Evolutionary conservation across 768 basidiomycete species (phyloP).

Genomic region (Clitopilus hobsonii): DNA sequence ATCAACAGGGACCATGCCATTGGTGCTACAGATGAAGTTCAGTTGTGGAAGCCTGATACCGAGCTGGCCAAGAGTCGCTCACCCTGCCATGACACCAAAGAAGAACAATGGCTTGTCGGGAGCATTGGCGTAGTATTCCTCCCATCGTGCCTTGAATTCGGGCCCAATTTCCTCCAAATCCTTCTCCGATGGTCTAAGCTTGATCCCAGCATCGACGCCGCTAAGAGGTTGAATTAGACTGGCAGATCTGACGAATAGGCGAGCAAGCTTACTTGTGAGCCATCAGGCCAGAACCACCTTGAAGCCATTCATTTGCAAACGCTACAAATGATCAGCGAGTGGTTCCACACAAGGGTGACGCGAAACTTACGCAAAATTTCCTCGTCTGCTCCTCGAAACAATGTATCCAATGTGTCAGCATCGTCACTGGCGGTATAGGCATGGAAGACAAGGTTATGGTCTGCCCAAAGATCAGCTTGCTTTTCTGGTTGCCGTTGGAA

Average conservation of each 20-base stretch:
- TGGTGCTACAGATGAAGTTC: slow-evolving; percentile 7
- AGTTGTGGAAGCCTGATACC: no score
- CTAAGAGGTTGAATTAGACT: slow-evolving; percentile 19
- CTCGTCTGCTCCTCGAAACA: slow-evolving; percentile 34
- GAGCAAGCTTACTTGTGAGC: slow-evolving; percentile 38
- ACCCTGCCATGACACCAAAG: slow-evolving; percentile 38
- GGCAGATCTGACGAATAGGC: not conserved
- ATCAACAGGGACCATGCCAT: slow-evolving; percentile 11
- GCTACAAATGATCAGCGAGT: slow-evolving; percentile 2
- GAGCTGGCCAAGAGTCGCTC: slow-evolving; percentile 13
- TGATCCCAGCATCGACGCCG: slow-evolving; percentile 50
- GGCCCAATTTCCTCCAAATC: slow-evolving; percentile 48
- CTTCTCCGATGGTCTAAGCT: slow-evolving; percentile 43
- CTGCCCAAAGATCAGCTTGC: slow-evolving; percentile 16
- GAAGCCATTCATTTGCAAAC: slow-evolving; percentile 10
- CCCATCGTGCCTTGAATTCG: slow-evolving; percentile 45
- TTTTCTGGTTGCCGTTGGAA: not conserved
- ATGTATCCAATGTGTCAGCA: slow-evolving; percentile 42
- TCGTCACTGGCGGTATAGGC: slow-evolving; percentile 41
- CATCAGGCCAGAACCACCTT: slow-evolving; percentile 26
- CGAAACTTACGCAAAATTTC: slow-evolving; percentile 33
- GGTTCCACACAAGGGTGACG: not conserved
- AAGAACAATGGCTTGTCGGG: slow-evolving; percentile 54
- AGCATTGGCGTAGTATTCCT: slow-evolving; percentile 39
- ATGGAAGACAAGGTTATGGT: slow-evolving; percentile 32